Conservation (phyloP, 1,139 yeast species). For the Entelexis paramagnoliae region DNA sequence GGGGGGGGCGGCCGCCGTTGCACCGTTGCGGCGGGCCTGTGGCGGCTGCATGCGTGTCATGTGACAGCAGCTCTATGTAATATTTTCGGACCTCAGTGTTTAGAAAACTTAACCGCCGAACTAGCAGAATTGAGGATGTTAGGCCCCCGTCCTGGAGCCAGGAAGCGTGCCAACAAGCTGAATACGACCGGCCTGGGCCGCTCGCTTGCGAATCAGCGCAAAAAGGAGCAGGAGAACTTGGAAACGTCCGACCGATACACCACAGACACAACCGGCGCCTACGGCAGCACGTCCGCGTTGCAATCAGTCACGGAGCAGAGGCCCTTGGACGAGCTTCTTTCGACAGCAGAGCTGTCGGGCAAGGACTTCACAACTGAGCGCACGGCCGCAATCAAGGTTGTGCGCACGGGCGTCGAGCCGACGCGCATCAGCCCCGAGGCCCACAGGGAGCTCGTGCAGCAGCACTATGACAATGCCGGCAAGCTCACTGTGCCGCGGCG, state of each 20-base stretch:
- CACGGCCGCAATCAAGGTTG: slow-evolving; percentile 71
- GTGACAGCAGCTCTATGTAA: neutral
- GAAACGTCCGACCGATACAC: slow-evolving; percentile 29
- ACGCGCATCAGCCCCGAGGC: slow-evolving; percentile 60
- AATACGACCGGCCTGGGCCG: slow-evolving; percentile 80
- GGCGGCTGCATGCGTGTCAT: neutral
- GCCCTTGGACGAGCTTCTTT: slow-evolving; percentile 85
- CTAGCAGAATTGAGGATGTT: slow-evolving; percentile 25
- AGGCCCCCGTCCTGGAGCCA: slow-evolving; percentile 73
- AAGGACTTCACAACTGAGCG: slow-evolving; percentile 93
- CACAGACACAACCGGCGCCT: slow-evolving; percentile 32
- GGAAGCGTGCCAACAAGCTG: slow-evolving; percentile 54
- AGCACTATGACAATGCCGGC: slow-evolving; percentile 66
- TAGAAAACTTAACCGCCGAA: neutral
- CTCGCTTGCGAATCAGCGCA: slow-evolving; percentile 65
- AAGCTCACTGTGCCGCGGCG: slow-evolving; percentile 89
- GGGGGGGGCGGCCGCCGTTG: neutral
- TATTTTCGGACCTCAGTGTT: neutral
- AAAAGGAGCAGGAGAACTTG: slow-evolving; percentile 65
- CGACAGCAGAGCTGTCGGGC: slow-evolving; percentile 90
- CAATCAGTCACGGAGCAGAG: slow-evolving; percentile 92
- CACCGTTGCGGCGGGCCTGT: neutral
- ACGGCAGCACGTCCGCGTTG: slow-evolving; percentile 38
- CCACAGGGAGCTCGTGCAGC: slow-evolving; percentile 48
- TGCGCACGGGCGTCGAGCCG: slow-evolving; percentile 35